Evolutionary conservation across 2,329 filamentous ascomycete species (phyloP).

Genomic region (Penicillium sp.): DNA sequence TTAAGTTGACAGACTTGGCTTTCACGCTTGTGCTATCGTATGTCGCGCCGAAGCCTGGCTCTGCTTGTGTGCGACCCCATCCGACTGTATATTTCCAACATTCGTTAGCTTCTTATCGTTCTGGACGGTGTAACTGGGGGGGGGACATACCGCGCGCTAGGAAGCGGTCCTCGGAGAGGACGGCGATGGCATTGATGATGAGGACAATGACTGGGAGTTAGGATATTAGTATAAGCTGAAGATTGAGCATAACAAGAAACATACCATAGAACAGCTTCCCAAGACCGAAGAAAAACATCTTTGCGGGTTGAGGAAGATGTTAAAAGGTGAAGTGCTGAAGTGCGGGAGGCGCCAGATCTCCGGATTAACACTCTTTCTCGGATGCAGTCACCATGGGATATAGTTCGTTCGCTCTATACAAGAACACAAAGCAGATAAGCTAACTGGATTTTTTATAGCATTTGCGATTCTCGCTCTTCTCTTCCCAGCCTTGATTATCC

Average conservation of each 20-base stretch:
- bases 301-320: constrained; percentile 15
- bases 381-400: constrained; percentile 25
- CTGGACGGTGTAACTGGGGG: neutral
- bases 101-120: constrained; percentile 9
- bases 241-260: constrained; percentile 6
- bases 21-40: constrained; percentile 76
- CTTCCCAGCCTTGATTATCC: constrained; percentile 62
- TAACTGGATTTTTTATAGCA: constrained; percentile 27
- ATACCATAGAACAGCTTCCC: constrained; percentile 73
- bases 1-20: constrained; percentile 82
- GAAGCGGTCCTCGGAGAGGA: constrained; percentile 93
- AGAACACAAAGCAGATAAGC: neutral
- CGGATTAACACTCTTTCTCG: constrained; percentile 24
- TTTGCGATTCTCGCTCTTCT: constrained; percentile 51
- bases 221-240: constrained; percentile 6
- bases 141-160: constrained; percentile 67
- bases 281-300: constrained; percentile 69
- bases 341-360: constrained; percentile 32
- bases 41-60: constrained; percentile 74
- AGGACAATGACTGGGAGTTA: constrained; percentile 68
- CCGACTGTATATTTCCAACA: constrained; percentile 62
- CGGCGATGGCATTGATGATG: constrained; percentile 87
- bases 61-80: constrained; percentile 63
- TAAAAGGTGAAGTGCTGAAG: constrained; percentile 31
- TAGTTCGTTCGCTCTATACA: constrained; percentile 18